phyloP scores from a whole-genome alignment of 1,139 yeast species.

The Candida pseudocylindracea region DNA sequence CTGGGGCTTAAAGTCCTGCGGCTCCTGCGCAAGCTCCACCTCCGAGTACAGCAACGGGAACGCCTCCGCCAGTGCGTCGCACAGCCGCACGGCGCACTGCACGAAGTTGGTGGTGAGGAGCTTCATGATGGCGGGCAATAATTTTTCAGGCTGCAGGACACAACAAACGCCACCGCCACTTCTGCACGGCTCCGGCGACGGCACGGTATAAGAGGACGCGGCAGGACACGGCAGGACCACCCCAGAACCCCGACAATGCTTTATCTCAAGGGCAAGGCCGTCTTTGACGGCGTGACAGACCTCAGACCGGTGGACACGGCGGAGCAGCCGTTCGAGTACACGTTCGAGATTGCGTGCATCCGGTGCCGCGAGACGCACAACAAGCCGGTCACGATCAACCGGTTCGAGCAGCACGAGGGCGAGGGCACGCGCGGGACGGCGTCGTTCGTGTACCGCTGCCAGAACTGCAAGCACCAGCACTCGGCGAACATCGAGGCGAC shows the following conservation, averaged over 20 bases:
- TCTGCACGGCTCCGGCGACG: too few relatives aligned
- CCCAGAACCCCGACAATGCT: too few relatives aligned
- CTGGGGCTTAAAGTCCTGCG: conserved; percentile 66
- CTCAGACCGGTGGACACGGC: conserved; percentile 42
- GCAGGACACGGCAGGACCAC: too few relatives aligned
- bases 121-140: conserved; percentile 31
- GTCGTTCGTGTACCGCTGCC: conserved; percentile 62
- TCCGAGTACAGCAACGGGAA: conserved; percentile 65
- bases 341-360: conserved; percentile 54
- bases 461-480: conserved; percentile 28
- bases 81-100: conserved; percentile 72
- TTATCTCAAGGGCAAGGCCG: conserved; percentile 21
- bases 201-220: too few relatives aligned
- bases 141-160: neutral
- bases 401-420: conserved; percentile 36
- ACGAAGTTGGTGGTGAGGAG: conserved; percentile 87
- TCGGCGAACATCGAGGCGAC: conserved; percentile 17
- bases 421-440: conserved; percentile 68
- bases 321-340: conserved; percentile 45
- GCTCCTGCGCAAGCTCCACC: conserved; percentile 53
- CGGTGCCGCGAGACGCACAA: conserved; percentile 62
- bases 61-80: conserved; percentile 52
- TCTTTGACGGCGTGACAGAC: conserved; percentile 37
- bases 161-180: too few relatives aligned
- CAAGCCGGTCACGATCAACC: conserved; percentile 52